phyloP scores from a whole-genome alignment of 164 flowering plant species.

The Aristolochia contorta region DNA sequence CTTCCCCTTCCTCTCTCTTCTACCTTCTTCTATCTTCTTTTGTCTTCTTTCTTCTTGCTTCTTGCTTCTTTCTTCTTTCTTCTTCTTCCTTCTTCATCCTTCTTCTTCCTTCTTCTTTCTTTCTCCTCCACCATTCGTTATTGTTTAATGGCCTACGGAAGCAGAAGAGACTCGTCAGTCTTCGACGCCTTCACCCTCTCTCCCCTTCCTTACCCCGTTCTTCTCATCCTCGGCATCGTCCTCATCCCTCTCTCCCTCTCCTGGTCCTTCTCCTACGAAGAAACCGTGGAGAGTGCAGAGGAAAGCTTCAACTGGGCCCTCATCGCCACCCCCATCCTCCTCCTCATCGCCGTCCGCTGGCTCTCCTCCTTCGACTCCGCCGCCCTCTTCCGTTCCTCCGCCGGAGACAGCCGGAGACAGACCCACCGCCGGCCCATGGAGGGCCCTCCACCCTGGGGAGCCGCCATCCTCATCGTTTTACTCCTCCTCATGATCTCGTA shows the following conservation, averaged over 20 bases:
- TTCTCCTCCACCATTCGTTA: neutral
- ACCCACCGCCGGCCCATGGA: constrained; percentile 32
- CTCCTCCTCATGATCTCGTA: constrained; percentile 53
- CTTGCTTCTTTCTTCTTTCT: no score
- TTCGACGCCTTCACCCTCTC: constrained; percentile 42
- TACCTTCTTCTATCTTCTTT: no score
- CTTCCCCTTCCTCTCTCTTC: no score
- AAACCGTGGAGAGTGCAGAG: constrained; percentile 35
- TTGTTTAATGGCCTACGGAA: constrained; percentile 21
- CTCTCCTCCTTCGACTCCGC: constrained; percentile 44
- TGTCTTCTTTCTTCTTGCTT: no score
- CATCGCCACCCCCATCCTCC: constrained; percentile 39
- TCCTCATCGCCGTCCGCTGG: constrained; percentile 42
- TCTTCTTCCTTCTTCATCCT: no score
- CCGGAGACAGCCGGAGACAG: constrained; percentile 22
- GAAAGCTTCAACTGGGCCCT: constrained; percentile 42
- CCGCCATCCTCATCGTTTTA: constrained; percentile 42
- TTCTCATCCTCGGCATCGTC: constrained; percentile 45
- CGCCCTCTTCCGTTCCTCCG: constrained; percentile 26
- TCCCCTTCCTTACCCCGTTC: constrained; percentile 78
- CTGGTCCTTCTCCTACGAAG: constrained; percentile 44
- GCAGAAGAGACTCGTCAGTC: constrained; percentile 30
- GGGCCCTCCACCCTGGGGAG: constrained; percentile 64
- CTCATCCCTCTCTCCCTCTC: constrained; percentile 42
- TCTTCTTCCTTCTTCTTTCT: neutral